A percentile compares a stretch with the other conserved stretches of the same genome.
Evolutionary conservation across 306 rosid species (phyloP).

Genomic region (Bauhinia variegata): DNA sequence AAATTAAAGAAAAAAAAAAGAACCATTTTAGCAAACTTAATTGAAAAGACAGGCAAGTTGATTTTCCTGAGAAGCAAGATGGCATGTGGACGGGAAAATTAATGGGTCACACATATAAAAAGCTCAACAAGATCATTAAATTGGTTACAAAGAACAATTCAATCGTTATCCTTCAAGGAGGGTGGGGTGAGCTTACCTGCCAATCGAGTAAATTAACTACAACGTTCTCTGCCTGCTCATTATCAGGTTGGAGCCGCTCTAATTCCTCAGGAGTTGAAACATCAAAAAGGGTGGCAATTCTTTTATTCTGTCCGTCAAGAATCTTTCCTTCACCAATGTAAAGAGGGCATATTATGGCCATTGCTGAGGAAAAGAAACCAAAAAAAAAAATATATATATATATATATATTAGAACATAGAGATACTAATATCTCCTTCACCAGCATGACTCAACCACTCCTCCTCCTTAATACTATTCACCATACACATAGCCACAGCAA

Average conservation of each 20-base stretch:
- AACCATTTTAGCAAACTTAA: conserved; percentile 1
- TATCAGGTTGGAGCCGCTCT: conserved; percentile 60
- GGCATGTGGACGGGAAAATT: neutral
- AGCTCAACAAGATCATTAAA: neutral
- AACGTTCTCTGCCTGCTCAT: conserved; percentile 58
- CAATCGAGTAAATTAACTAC: conserved; percentile 81
- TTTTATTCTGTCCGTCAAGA: conserved; percentile 53
- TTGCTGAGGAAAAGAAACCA: conserved; percentile 55
- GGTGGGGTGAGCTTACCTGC: conserved; percentile 63
- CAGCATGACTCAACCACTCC: neutral
- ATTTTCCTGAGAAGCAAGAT: conserved; percentile 1
- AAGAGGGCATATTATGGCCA: conserved; percentile 66
- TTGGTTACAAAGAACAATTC: neutral
- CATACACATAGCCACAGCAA: neutral
- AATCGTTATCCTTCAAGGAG: too few species aligned
- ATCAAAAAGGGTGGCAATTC: conserved; percentile 68
- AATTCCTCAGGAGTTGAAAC: conserved; percentile 65
- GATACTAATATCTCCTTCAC: conserved; percentile 9
- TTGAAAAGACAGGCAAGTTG: conserved; percentile 3
- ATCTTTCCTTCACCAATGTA: conserved; percentile 66
- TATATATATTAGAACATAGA: conserved; percentile 24
- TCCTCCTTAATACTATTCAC: neutral
- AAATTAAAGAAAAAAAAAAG: neutral
- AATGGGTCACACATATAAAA: conserved; percentile 5
- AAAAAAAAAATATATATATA: conserved; percentile 26